Evolutionary conservation across 2,329 filamentous ascomycete genomes (phyloP), one percentile per base, ranked within the genome.

Genomic region (Botrytis medusae): DNA sequence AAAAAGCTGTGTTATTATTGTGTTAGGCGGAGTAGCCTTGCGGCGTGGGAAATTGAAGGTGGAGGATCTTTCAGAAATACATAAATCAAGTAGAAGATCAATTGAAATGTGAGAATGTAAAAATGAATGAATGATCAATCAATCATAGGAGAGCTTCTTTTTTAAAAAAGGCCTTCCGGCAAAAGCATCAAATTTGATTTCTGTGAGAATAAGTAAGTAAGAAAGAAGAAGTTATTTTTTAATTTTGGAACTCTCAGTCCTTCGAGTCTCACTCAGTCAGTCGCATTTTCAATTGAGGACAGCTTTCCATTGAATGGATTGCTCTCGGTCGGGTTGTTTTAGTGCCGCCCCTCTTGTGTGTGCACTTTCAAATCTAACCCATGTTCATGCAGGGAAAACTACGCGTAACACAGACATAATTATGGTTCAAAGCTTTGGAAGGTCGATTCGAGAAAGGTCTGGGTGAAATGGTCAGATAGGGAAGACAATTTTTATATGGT

Each of bases 251-350:
- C 32, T 34, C 57, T 60, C 57, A 34, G 16, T 57, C 51, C 51
- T 29, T 57, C 48, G 37, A 65, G 20, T 59, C 14, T 69, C 67
- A 69, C 9, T 51, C 42, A 44, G 42, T 69, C 67, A 69, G 16
- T 63, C 42, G 59, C 69, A 71, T 62, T 71, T 71, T 63, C 59
- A 51, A 71, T 64, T 68, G 63, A 72, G 71, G 71, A 72, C 71
- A 72, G 71, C 71, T 72, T 72, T 65, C 71, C 44, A 68, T 68
- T 29, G 63, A 42, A 44, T 44, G 14, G 51, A 61, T 67, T 18
- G 61, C 16, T 44, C 46, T 54, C 46, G 69, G 32, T 48, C 51
- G 51, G 51, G 10, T 54, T 54, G 22, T 64, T 46, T 51, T 65
- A 25, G 61, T 48, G n/a, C 48, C 29, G 34, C 40, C 61, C 40